Base-by-base conservation (phyloP, 2,329 filamentous ascomycete genomes). In the Thermoascus crustaceus region DNA sequence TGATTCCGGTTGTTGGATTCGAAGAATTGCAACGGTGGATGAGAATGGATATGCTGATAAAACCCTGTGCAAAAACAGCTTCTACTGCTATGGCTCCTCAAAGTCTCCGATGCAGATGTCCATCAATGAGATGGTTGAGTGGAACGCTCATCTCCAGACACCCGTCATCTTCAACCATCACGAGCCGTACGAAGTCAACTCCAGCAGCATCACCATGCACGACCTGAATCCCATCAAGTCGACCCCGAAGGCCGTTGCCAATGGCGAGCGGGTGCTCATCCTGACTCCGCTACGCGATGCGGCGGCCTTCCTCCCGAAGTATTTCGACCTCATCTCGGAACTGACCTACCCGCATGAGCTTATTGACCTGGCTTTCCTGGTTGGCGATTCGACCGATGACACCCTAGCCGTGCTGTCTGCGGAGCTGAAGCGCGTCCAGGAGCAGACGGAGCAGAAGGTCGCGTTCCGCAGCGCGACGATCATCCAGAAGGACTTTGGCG, bases 81-180 rank as follows among this genome's bases (percentile, higher is more conserved):
- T 94, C 66, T 94, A 94, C 67, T 98, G 91, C 70, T 96, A 87
- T 75, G 91, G 91, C 8, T 89, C 91, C 9, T 78, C 82, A 16
- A 95, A 93, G 69, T 78, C 91, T n/a, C 91, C 91, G 35, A 93
- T 94, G 79, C 79, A 91, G 46, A 94, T 98, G 86, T 78, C 83
- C 26, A 69, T 82, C 37, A 95, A 95, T 58, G 91, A 98, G 58
- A 82, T 89, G 61, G 80, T 80, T 43, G 75, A 85, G 46, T 98
- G 91, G 91, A 82, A 84, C 48, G 79, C 78, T 39, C 88, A 94
- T 57, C 70, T 91, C 44, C 80, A 88, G 51, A 96, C 91, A 3
- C 91, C 91, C 32, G 87, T 98, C 49, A 76, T 94, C 47, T 95
- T 94, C 72, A 98, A 98, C 68, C 85, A 89, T 63, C 91, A 96